phyloP scores from a whole-genome alignment of 331 rosid species.

The Cydonia oblonga region DNA sequence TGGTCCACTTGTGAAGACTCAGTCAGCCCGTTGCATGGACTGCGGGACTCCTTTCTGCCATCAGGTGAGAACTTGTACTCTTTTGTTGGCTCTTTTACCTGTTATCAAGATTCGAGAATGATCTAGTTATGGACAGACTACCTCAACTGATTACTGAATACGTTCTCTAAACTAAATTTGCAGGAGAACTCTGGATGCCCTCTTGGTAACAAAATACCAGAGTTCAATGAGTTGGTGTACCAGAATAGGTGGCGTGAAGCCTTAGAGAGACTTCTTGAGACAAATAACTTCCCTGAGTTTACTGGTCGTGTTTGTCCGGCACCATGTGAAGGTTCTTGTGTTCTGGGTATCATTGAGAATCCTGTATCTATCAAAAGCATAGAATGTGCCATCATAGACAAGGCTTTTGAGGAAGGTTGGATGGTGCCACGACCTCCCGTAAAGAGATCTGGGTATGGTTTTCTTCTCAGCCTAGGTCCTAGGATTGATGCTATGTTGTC shows the following conservation, averaged over 20 bases:
- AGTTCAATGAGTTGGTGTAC: constrained; percentile 87
- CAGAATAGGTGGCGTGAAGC: constrained; percentile 98
- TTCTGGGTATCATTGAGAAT: constrained; percentile 90
- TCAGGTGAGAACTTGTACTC: constrained; percentile 43
- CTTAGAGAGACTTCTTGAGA: constrained; percentile 85
- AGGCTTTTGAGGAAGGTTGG: constrained; percentile 99
- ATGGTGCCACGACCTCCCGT: constrained; percentile 95
- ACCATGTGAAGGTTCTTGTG: constrained; percentile 98
- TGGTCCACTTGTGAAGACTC: constrained; percentile 93
- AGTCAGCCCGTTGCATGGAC: constrained; percentile 99
- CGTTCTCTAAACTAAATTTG: constrained; percentile 7
- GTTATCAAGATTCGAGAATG: neutral
- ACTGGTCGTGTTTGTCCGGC: constrained; percentile 99
- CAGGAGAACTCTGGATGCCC: constrained; percentile 98
- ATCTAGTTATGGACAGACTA: neutral
- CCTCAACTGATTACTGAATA: neutral
- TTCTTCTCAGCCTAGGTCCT: neutral
- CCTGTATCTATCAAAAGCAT: constrained; percentile 91
- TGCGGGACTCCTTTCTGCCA: constrained; percentile 99
- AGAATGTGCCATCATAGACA: constrained; percentile 95
- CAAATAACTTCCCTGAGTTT: constrained; percentile 96
- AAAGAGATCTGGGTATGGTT: constrained; percentile 71
- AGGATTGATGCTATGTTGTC: neutral
- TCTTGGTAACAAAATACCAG: constrained; percentile 96
- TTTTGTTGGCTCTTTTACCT: neutral